These are phyloP conservation scores for Candida frijolesensis DNA, from an alignment of 1,139 yeast genomes.

Conservation along the genomic window DNA sequence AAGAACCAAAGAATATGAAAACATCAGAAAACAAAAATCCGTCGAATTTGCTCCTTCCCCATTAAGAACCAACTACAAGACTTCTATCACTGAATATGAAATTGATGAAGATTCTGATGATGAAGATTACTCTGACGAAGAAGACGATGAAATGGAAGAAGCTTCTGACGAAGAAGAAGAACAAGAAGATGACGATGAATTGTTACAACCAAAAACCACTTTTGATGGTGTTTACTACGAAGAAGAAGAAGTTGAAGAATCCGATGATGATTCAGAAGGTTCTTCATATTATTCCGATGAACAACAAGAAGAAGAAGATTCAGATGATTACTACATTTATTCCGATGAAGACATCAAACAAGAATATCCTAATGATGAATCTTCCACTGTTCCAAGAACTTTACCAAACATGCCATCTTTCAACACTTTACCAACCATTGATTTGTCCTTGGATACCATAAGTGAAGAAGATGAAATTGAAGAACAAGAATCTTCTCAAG, in stretches of 20 bases:
- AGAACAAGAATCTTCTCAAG: conserved; percentile 13
- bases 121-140: conserved; percentile 23
- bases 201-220: not conserved
- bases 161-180: conserved; percentile 14
- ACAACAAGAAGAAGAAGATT: conserved; percentile 16
- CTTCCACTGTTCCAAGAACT: conserved; percentile 11
- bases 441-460: conserved; percentile 22
- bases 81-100: conserved; percentile 39
- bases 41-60: conserved; percentile 8
- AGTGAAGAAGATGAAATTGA: conserved; percentile 30
- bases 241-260: conserved; percentile 16
- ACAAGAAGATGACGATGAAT: conserved; percentile 17
- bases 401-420: conserved; percentile 13
- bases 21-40: not conserved
- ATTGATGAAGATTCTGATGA: conserved; percentile 33
- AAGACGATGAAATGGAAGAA: conserved; percentile 13
- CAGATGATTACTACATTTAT: conserved; percentile 34
- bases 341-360: conserved; percentile 25
- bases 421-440: conserved; percentile 27
- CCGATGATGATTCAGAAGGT: conserved; percentile 15
- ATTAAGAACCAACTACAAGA: conserved; percentile 14
- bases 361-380: not conserved
- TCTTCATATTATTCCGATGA: conserved; percentile 19
- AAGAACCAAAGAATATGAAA: conserved; percentile 16
- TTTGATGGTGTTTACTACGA: conserved; percentile 8